Evolutionary conservation across 1,139 yeast species (phyloP).

Genomic region (Debaryomyces coudertii): DNA sequence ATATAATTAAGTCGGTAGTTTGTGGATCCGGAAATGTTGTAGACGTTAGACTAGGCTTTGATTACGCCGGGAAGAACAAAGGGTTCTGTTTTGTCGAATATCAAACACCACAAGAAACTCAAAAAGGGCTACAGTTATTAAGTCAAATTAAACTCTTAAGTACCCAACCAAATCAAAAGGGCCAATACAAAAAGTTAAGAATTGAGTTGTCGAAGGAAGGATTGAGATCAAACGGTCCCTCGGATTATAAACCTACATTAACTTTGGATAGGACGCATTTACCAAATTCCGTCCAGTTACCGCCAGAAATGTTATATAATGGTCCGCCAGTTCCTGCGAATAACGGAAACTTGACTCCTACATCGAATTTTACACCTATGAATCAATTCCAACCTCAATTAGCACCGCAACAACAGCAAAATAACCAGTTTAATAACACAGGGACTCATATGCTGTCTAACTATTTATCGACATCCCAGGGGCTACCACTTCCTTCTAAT

Average conservation of each 20-base stretch:
- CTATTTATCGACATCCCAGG: slow-evolving; percentile 49
- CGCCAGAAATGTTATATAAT: slow-evolving; percentile 47
- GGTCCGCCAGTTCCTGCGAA: slow-evolving; percentile 16
- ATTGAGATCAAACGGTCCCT: slow-evolving; percentile 39
- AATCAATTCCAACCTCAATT: slow-evolving; percentile 8
- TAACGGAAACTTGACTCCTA: slow-evolving; percentile 3
- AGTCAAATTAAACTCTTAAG: slow-evolving; percentile 44
- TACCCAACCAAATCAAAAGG: slow-evolving; percentile 34
- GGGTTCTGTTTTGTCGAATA: slow-evolving; percentile 70
- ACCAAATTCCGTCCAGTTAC: slow-evolving; percentile 59
- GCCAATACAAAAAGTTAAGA: slow-evolving; percentile 44
- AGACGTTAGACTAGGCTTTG: slow-evolving; percentile 65
- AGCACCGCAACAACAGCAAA: slow-evolving; percentile 14
- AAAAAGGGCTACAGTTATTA: slow-evolving; percentile 46
- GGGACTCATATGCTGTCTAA: neutral
- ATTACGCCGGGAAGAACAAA: slow-evolving; percentile 63
- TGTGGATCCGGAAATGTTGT: slow-evolving; percentile 65
- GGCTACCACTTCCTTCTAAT: slow-evolving; percentile 50
- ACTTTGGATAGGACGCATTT: slow-evolving; percentile 45
- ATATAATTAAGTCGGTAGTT: slow-evolving; percentile 57
- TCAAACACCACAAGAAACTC: slow-evolving; percentile 53
- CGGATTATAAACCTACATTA: slow-evolving; percentile 42
- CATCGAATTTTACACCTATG: slow-evolving; percentile 8
- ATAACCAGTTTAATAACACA: neutral
- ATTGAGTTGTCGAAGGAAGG: slow-evolving; percentile 68